Base-by-base conservation (phyloP, 495 filamentous ascomycete genomes). In the Talaromyces adpressus region DNA sequence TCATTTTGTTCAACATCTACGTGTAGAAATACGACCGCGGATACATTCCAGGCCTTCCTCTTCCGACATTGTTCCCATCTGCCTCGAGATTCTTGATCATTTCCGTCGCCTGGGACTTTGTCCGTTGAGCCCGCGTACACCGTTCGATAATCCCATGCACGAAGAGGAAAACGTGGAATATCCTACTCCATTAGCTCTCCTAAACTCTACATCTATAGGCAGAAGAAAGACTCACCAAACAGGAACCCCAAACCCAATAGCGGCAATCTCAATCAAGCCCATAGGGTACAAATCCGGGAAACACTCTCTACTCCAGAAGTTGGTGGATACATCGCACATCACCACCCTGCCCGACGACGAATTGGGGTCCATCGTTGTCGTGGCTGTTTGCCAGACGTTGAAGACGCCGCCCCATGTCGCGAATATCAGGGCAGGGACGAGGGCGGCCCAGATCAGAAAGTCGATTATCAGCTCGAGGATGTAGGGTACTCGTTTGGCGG, bases 381-480 rank as follows among this genome's bases (percentile, higher is more conserved):
- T 32, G 9, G 64, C 58, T 16, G 18, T 45, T 5, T 20, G 32
- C 64, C 64, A 65, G 5, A 62, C 45, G 20, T 57, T 54, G 59
- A 65, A 65, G 3, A 56, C 29, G 7, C 64, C 63, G 14, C 63
- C 64, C 64, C 64, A 65, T 9, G 47, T 61, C 0, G 64, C 47
- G 51, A 65, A 65, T 27, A 62, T 29, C 39, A 65, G 16, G 23
- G 41, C 64, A 2, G 64, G 59, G 2, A 49, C 32, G 32, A 65
- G 60, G 14, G 53, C 27, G 14, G 60, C 49, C 59, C 49, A 65
- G 16, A 65, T 34, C 11, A 62, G 12, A 32, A 65, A 65, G 60
- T 65, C 60, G n/a, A 65, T 29, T 32, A 59, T n/a, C 1, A 56
- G 18, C 20, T 63, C 60, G 22, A 63, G 20, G 32, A 63, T 47